phyloP scores from a whole-genome alignment of 129 eudicot species.

The sunflower (Helianthus annuus) region HanXRQr2.0-SUNRISE NC_035441.2:41169287-41169786 shows the following conservation, averaged over 20 bases:
- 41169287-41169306: too few species aligned
- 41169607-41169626: background rate
- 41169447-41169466: too few species aligned
- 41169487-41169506: slow-evolving; percentile 97
- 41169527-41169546: slow-evolving; percentile 83
- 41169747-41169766: slow-evolving; percentile 39
- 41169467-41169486: slow-evolving; percentile 25
- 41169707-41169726: slow-evolving; percentile 7
- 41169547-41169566: slow-evolving; percentile 91
- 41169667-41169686: background rate
- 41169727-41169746: slow-evolving; percentile 62
- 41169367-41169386: too few species aligned
- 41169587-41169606: background rate
- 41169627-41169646: slow-evolving; percentile 1
- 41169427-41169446: too few species aligned
- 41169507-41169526: slow-evolving; percentile 72
- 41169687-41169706: background rate
- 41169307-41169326: too few species aligned
- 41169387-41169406: too few species aligned
- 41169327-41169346: too few species aligned
- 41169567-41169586: slow-evolving; percentile 15
- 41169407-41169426: too few species aligned
- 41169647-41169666: background rate
- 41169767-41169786: slow-evolving; percentile 38
- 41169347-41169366: too few species aligned